Percentiles rank a stretch among this genome's conserved stretches.
phyloP scores from a whole-genome alignment of 257 asterid species.

The Jacaranda copaia region DNA sequence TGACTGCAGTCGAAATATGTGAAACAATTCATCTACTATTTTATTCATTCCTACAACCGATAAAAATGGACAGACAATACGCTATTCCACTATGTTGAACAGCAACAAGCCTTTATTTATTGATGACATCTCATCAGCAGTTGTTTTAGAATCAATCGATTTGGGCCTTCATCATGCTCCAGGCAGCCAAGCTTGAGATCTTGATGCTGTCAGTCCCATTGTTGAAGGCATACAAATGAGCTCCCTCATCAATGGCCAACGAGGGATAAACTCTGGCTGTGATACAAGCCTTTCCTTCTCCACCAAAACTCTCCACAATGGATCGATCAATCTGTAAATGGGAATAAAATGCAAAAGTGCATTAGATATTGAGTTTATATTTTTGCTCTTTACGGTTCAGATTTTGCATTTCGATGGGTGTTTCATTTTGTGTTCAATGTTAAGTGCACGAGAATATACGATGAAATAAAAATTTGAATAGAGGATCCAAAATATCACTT shows the following conservation, averaged over 20 bases:
- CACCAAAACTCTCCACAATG: conserved; percentile 43
- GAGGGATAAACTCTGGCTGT: conserved; percentile 45
- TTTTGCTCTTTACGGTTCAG: background rate
- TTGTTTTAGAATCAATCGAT: conserved; percentile 21
- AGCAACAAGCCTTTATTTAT: too few relatives aligned
- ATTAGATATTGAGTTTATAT: background rate
- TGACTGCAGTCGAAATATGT: too few relatives aligned
- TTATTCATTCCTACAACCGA: too few relatives aligned
- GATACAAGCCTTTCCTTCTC: conserved; percentile 42
- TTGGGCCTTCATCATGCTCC: conserved; percentile 39
- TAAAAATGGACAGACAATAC: too few relatives aligned
- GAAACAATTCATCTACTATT: too few relatives aligned
- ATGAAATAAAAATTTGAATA: too few relatives aligned
- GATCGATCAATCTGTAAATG: conserved; percentile 30
- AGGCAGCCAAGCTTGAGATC: conserved; percentile 33
- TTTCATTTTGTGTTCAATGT: too few relatives aligned
- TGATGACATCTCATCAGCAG: background rate
- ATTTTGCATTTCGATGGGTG: too few relatives aligned
- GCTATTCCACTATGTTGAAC: too few relatives aligned
- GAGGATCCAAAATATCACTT: too few relatives aligned
- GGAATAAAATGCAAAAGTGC: background rate
- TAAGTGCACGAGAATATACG: too few relatives aligned
- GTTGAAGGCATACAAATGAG: conserved; percentile 38
- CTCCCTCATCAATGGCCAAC: conserved; percentile 30
- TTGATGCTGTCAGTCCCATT: conserved; percentile 30